Percentiles rank a stretch among this genome's conserved stretches.
Conservation (phyloP, 2,329 filamentous ascomycete species). For the Pseudocercospora macadamiae region DNA sequence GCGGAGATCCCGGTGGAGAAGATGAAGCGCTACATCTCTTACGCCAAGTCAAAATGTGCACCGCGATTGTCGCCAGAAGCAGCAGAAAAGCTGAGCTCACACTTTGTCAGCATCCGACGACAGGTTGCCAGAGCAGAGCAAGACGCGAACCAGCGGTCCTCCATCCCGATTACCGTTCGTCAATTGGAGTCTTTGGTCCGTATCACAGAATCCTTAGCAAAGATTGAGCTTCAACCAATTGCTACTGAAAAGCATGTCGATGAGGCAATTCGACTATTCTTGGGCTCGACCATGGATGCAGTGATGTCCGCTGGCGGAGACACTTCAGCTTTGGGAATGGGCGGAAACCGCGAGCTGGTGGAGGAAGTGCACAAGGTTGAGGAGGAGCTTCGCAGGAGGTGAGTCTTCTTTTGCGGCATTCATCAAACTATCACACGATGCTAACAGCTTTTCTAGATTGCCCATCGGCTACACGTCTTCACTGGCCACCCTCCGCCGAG, state of each 20-base stretch:
- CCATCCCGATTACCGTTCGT: constrained; percentile 95
- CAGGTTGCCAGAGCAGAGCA: constrained; percentile 92
- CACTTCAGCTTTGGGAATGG: constrained; percentile 78
- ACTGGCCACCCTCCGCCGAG: constrained; percentile 78
- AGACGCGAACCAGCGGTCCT: constrained; percentile 85
- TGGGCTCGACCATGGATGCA: constrained; percentile 96
- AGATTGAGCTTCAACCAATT: constrained; percentile 81
- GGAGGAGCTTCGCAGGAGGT: constrained; percentile 78
- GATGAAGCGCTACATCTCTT: constrained; percentile 96
- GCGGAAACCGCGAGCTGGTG: constrained; percentile 82
- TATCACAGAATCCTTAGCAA: constrained; percentile 94
- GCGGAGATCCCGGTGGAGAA: constrained; percentile 93
- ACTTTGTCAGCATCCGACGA: constrained; percentile 93
- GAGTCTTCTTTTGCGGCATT: constrained; percentile 7
- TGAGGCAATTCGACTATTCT: constrained; percentile 94
- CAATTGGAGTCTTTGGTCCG: constrained; percentile 97
- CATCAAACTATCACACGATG: neutral
- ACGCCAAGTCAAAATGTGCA: constrained; percentile 94
- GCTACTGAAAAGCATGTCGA: constrained; percentile 92
- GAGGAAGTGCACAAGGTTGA: constrained; percentile 87
- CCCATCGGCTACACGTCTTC: constrained; percentile 97
- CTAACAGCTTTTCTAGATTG: constrained; percentile 48
- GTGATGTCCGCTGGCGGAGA: constrained; percentile 55
- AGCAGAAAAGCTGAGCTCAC: constrained; percentile 91
- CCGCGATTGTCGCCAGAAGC: constrained; percentile 88